phyloP scores from a whole-genome alignment of 2,329 filamentous ascomycete genomes.

The Botryotinia narcissicola region DNA sequence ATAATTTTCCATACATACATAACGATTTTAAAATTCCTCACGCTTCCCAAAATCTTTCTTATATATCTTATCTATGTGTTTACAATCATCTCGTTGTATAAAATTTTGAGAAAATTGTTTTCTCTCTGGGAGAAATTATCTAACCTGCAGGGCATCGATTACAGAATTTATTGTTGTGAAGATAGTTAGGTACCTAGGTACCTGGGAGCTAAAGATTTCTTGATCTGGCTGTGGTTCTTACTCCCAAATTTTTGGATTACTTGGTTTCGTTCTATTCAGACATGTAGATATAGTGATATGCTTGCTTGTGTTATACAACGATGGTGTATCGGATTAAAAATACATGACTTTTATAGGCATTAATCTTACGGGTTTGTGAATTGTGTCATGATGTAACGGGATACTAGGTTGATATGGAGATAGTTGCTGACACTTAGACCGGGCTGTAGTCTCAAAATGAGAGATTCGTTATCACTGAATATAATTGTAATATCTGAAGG shows the following conservation, averaged over 20 bases:
- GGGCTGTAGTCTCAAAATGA: neutral
- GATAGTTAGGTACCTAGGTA: neutral
- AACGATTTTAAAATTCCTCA: too few species aligned
- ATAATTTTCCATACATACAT: too few species aligned
- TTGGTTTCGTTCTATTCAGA: neutral
- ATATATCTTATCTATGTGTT: neutral
- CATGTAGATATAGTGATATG: neutral
- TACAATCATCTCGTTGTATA: too few species aligned
- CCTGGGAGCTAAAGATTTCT: neutral
- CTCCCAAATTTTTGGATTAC: neutral
- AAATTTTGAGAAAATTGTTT: too few species aligned
- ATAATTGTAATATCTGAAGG: neutral
- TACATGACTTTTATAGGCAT: neutral
- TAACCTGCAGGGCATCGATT: fast-evolving
- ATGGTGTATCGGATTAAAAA: neutral
- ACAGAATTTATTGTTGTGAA: fast-evolving
- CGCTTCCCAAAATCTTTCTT: too few species aligned
- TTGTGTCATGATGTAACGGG: neutral
- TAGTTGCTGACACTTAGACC: neutral
- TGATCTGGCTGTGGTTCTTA: neutral
- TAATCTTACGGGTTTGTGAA: neutral
- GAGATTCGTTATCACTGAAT: neutral
- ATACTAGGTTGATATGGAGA: neutral
- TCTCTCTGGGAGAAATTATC: too few species aligned
- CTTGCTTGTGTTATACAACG: neutral